Base-by-base conservation (phyloP, 768 basidiomycete species). In the Strobilomyces dryophilus region DNA sequence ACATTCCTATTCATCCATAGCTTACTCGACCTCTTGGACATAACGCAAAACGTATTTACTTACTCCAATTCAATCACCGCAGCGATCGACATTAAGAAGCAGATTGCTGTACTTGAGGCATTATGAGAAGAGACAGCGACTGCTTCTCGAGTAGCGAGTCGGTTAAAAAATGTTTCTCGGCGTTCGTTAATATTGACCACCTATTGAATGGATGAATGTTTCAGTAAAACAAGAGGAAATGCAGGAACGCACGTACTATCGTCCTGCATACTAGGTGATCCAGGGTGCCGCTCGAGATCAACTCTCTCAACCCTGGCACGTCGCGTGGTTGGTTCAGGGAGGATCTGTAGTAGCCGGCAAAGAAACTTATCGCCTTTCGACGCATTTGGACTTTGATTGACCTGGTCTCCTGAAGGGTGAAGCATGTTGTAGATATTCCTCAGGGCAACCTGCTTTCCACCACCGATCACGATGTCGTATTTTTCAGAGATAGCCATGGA, bases 401-500 rank as follows among this genome's bases (percentile, higher is more conserved):
- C 4, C 24, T 24, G 24, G 24, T 27, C 18, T 32, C 18, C 14
- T 0, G 35, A 36, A 36, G 15, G 15, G 35, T 11, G 34, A 41
- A 57, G 50, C 9, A 45, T 2, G 7, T 32, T 27, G n/a, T 44
- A 7, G 8, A 58, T 20, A 18, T 37, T 58, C 8, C 8, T 39
- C 6, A 52, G 2, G 0, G 27, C 11, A 1, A 58, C 31, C 32
- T 24, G 43, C 41, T 48, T 51, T 26, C 46, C 37, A 4, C 49
- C 54, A 41, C 54, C 40, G 2, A 36, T 51, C 15, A 26, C 57
- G 11, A 59, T 14, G n/a, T 43, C 46, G 15, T 41, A 45, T 3
- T 42, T 45, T n/a, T 32, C 2, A 9, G 56, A 59, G 15, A 59
- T 47, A 34, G 42, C 21, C 15, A 58, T 47, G n/a, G 52, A 54